Evolutionary conservation across 208 protist genomes (phyloP), one percentile per base, ranked within the genome.

Genomic region (Strigomonas galati): DNA sequence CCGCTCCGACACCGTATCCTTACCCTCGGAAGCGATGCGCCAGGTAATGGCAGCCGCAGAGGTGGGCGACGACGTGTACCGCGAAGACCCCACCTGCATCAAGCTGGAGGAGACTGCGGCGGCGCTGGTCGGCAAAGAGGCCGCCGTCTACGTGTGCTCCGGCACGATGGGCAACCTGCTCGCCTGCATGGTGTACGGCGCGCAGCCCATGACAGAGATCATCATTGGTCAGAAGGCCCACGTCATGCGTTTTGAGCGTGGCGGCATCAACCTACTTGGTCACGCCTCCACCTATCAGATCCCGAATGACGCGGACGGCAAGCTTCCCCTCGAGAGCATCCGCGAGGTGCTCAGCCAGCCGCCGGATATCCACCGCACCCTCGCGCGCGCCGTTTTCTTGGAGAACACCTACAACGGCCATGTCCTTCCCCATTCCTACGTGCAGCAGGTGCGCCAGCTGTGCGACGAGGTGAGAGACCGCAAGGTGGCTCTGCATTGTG

Each of bases 111-210:
- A 6, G 58, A 21, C 24, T 32, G 37, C 35, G 14, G 58, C 58
- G 6, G 44, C 24, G 26, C 58, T 62, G 0, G 7, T 62, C 2
- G 58, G 58, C 5, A 62, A 62, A 17, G 58, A 62, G 58, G 58
- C 58, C 0, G 58, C 58, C 37, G 14, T 62, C 9, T 62, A 32
- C 30, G 58, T 43, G 30, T 44, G 32, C 28, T 62, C 58, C 21
- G 58, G 58, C 40, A 62, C 58, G 4, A 62, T 62, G 58, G 58
- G 58, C 15, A 62, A 62, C 35, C 58, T 62, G 26, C 27, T 62
- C 26, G 58, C 58, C 5, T 43, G n/a, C 21, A 62, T 62, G 58
- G 32, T 49, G 23, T 43, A 62, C 40, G 40, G 40, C 40, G n/a
- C 19, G 14, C 37, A 62, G 58, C 31, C 58, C n/a, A 62, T 62